Evolutionary conservation across 306 rosid species (phyloP), one percentile per base, ranked within the genome.

Genomic region (Clitoria ternatea): DNA sequence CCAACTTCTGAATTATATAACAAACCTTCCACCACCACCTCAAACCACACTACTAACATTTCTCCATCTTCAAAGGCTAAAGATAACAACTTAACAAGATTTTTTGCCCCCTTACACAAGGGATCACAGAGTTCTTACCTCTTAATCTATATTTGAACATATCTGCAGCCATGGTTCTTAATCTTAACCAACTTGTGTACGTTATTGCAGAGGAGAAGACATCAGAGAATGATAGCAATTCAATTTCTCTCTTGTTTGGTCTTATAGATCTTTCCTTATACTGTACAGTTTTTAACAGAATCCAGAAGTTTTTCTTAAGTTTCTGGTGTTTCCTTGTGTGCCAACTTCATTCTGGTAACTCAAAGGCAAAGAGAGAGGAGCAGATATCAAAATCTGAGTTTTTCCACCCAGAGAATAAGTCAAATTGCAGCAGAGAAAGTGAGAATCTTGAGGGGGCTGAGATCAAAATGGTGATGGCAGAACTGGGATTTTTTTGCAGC

Each of bases 401-500:
- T 37, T 71, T 54, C 61, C 52, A 40, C 14, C 74, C 17, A 7
- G 61, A 29, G 63, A 54, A 10, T 4, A 66, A 36, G 52, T 26
- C 60, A 10, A 40, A 29, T 36, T 33, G 59, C 0, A 79, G 55
- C 52, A 66, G 56, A 63, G 89, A 66, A n/a, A 85, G 78, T 19
- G 82, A 11, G 26, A 66, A 36, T 59, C 47, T 90, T 53, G 70
- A 68, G 66, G 83, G 90, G 60, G 89, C 54, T 24, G 95, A 89
- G 54, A 87, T 68, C 11, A 72, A 81, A 55, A 54, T 13, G 72
- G 84, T 94, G 79, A 90, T 94, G 90, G 73, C 2, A 18, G 75
- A 42, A 3, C 53, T 94, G 43, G 96, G 87, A 40, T 9, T 90
- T 54, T 74, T 70, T 78, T 85, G 85, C 80, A 72, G 83, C 69